These are phyloP conservation scores for Cystobasidiaceae sp. DNA, from an alignment of 1,284 basidiomycete species.

Conservation along the genomic window DNA sequence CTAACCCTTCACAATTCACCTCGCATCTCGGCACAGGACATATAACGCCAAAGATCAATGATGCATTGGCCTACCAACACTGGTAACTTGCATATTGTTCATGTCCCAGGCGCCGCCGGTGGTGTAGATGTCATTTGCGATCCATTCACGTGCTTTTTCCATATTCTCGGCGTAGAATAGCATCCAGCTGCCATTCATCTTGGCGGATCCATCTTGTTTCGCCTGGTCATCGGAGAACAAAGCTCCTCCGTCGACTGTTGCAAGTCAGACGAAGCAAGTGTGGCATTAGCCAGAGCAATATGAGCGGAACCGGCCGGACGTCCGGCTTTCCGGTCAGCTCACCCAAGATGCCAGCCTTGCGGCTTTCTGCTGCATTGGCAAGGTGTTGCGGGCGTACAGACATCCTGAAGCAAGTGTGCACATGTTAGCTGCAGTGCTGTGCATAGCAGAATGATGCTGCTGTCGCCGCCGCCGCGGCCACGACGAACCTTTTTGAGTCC, in stretches of 20 bases:
- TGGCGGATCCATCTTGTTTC: conserved; percentile 14
- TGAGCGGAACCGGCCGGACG: not conserved
- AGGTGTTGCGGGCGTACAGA: conserved; percentile 18
- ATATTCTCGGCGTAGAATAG: conserved; percentile 25
- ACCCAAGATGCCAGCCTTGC: conserved; percentile 3
- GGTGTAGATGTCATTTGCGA: conserved; percentile 26
- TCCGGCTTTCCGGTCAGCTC: not conserved
- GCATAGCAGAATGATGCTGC: too few species aligned
- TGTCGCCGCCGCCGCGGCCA: too few species aligned
- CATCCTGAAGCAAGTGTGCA: not conserved
- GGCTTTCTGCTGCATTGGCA: conserved; percentile 11
- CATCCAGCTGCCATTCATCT: conserved; percentile 25
- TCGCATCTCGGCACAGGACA: not conserved
- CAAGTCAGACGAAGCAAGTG: not conserved
- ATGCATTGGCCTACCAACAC: not conserved
- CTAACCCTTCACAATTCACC: not conserved
- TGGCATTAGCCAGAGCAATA: not conserved
- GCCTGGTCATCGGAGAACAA: conserved; percentile 19
- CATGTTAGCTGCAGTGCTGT: too few species aligned
- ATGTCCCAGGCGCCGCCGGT: conserved; percentile 29
- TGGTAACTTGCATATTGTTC: conserved; percentile 12
- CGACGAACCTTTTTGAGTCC: too few species aligned
- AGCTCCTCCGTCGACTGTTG: conserved; percentile 25
- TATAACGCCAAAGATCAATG: too few species aligned
- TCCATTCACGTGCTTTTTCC: conserved; percentile 7